phyloP scores from a whole-genome alignment of 257 asterid genomes.

The Lycium barbarum region DNA sequence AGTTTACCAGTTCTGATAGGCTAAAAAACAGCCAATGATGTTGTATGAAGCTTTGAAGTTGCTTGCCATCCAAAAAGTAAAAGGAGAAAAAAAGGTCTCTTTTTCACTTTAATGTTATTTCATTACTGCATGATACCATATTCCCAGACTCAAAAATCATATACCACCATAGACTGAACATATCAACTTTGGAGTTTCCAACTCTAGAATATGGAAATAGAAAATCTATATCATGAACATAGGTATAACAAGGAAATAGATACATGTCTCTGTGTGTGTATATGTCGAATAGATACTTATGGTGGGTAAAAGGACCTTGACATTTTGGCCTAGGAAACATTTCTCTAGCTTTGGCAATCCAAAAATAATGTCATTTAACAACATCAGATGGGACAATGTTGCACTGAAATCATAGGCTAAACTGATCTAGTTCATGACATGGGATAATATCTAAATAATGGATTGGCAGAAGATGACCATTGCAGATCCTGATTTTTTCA shows the following conservation, averaged over 20 bases:
- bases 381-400: neutral
- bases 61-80: neutral
- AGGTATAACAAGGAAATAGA: neutral
- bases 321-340: slow-evolving; percentile 19
- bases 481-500: slow-evolving; percentile 6
- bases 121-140: slow-evolving; percentile 19
- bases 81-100: neutral
- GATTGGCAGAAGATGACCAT: slow-evolving; percentile 19
- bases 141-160: neutral
- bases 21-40: neutral
- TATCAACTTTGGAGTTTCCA: slow-evolving; percentile 4
- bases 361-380: slow-evolving; percentile 8
- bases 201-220: neutral
- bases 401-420: slow-evolving; percentile 16
- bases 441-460: neutral
- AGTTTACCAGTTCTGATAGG: neutral
- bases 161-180: slow-evolving; percentile 14
- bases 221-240: neutral
- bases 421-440: neutral
- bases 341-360: slow-evolving; percentile 5
- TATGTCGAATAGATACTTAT: neutral
- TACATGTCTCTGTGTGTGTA: neutral
- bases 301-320: neutral
- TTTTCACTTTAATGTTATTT: neutral
- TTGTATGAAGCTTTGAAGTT: neutral